A percentile compares a stretch with the other conserved stretches of the same genome.
These are phyloP conservation scores for Tricholoma bakamatsutake DNA, from an alignment of 768 basidiomycete species.

Conservation along the genomic window DNA sequence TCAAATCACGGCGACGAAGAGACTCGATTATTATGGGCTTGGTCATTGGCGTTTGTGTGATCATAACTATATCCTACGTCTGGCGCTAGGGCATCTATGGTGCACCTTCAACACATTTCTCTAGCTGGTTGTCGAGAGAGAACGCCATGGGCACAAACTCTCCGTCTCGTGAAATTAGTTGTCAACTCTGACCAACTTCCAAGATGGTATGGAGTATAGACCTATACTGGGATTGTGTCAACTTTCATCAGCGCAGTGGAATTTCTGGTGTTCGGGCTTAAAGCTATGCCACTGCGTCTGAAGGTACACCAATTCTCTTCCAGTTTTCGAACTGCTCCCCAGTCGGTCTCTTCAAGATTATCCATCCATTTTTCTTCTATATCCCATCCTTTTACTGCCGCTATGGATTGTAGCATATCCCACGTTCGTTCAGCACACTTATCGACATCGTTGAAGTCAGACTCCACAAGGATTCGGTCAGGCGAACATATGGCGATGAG, in stretches of 20 bases:
- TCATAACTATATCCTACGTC: conserved; percentile 47
- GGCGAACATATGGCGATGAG: conserved; percentile 62
- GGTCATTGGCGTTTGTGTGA: conserved; percentile 79
- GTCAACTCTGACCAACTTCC: background rate
- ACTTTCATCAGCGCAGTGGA: conserved; percentile 10
- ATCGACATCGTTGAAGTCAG: conserved; percentile 71
- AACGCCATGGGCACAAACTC: no score
- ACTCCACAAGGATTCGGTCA: conserved; percentile 77
- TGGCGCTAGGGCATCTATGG: conserved; percentile 27
- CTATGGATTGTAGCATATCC: conserved; percentile 70
- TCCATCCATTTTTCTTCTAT: conserved; percentile 58
- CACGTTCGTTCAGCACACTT: conserved; percentile 58
- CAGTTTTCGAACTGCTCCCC: conserved; percentile 64
- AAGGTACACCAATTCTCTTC: conserved; percentile 71
- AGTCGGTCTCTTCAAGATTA: conserved; percentile 28
- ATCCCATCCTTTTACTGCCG: conserved; percentile 71
- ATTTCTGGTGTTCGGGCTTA: background rate
- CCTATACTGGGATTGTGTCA: background rate
- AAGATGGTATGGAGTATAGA: background rate
- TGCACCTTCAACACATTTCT: background rate
- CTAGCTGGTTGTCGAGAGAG: background rate
- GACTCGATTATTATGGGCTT: conserved; percentile 87
- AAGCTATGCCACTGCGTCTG: conserved; percentile 35
- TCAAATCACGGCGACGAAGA: conserved; percentile 82
- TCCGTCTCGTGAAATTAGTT: no score